phyloP scores from a whole-genome alignment of 352 stramenopile species.

The Phytophthora cactorum region DNA sequence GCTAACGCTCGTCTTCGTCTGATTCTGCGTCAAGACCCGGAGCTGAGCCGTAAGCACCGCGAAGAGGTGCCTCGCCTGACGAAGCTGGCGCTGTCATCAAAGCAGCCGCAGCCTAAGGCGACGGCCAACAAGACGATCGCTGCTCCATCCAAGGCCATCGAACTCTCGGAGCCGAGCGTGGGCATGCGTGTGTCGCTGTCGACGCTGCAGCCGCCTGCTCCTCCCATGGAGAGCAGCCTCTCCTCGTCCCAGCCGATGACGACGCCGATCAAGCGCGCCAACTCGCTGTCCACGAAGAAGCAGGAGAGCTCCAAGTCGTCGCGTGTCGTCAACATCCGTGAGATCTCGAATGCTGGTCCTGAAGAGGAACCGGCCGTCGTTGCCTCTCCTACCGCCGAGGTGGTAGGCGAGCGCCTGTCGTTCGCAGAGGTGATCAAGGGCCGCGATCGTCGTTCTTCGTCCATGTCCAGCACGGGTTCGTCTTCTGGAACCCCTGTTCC shows the following conservation, averaged over 20 bases:
- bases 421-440: conserved; percentile 61
- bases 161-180: conserved; percentile 45
- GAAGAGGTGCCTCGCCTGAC: conserved; percentile 86
- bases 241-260: conserved; percentile 26
- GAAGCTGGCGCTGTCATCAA: conserved; percentile 77
- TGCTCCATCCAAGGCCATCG: conserved; percentile 43
- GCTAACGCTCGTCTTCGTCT: conserved; percentile 83
- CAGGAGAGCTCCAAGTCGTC: conserved; percentile 60
- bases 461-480: conserved; percentile 44
- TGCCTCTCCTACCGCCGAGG: conserved; percentile 39
- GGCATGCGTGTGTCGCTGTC: conserved; percentile 62
- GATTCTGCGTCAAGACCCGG: conserved; percentile 84
- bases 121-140: conserved; percentile 50
- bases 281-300: conserved; percentile 71
- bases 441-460: conserved; percentile 52
- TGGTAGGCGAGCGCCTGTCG: conserved; percentile 49
- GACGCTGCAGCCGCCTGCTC: conserved; percentile 50
- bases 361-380: conserved; percentile 45
- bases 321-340: conserved; percentile 82
- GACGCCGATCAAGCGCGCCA: conserved; percentile 68
- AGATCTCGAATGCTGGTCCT: conserved; percentile 43
- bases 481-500: conserved; percentile 26
- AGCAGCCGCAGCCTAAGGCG: conserved; percentile 61
- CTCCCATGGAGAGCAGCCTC: conserved; percentile 32
- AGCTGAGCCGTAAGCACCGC: conserved; percentile 84